Percentiles rank a stretch among this genome's conserved stretches.
Evolutionary conservation across 208 protist species (phyloP).

Genomic region (Phytomonas sp.): DNA sequence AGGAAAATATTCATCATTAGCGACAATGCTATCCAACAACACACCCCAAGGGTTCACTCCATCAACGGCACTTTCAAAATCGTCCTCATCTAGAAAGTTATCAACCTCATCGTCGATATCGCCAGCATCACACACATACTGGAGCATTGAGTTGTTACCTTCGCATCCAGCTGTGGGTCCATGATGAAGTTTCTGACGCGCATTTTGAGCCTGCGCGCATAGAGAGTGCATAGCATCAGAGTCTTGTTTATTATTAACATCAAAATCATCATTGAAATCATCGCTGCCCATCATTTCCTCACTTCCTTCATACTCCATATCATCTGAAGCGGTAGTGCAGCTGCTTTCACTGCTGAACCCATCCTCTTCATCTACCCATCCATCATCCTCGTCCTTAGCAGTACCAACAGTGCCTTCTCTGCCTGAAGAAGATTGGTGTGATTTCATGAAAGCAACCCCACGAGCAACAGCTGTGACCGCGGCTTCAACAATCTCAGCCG

Average conservation of each 20-base stretch:
- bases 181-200: slow-evolving; percentile 18
- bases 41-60: slow-evolving; percentile 44
- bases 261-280: slow-evolving; percentile 17
- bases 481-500: slow-evolving; percentile 12
- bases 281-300: slow-evolving; percentile 22
- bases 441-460: not conserved
- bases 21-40: not conserved
- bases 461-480: slow-evolving; percentile 7
- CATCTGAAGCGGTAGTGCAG: not conserved
- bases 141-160: not conserved
- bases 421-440: slow-evolving; percentile 8
- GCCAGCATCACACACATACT: slow-evolving; percentile 13
- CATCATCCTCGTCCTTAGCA: slow-evolving; percentile 28
- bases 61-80: slow-evolving; percentile 69
- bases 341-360: slow-evolving; percentile 10
- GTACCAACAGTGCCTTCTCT: slow-evolving; percentile 25
- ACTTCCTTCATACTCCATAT: slow-evolving; percentile 18
- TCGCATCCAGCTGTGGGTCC: not conserved
- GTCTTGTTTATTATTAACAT: slow-evolving; percentile 24
- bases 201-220: slow-evolving; percentile 28
- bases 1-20: not conserved
- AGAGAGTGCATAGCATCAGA: slow-evolving; percentile 14
- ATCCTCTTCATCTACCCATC: slow-evolving; percentile 30
- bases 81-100: slow-evolving; percentile 62
- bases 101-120: slow-evolving; percentile 46